Evolutionary conservation across 2,329 filamentous ascomycete genomes (phyloP).

Genomic region (Hyphodiscus sp.): DNA sequence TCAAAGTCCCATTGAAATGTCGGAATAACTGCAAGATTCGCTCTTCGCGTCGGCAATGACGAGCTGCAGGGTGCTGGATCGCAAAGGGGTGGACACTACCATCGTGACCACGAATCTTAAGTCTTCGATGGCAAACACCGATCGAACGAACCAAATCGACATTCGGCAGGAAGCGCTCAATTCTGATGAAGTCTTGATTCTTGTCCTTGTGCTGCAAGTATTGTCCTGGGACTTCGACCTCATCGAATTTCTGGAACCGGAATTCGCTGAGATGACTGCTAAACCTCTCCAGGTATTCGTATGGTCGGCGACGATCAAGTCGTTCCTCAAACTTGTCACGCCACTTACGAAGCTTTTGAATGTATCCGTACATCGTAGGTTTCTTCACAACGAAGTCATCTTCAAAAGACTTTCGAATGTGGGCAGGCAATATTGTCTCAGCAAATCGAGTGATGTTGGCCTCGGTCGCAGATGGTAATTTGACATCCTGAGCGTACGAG

Average conservation of each 20-base stretch:
- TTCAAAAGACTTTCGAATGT: conserved; percentile 95
- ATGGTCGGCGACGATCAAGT: conserved; percentile 64
- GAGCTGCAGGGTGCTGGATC: conserved; percentile 88
- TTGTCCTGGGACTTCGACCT: conserved; percentile 95
- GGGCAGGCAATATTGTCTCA: conserved; percentile 87
- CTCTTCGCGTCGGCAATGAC: conserved; percentile 90
- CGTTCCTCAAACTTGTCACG: conserved; percentile 97
- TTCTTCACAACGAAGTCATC: conserved; percentile 94
- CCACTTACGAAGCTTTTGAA: conserved; percentile 93
- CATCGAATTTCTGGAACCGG: conserved; percentile 95
- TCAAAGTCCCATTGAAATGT: conserved; percentile 88
- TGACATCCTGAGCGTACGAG: conserved; percentile 84
- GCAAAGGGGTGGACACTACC: conserved; percentile 96
- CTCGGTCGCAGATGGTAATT: conserved; percentile 83
- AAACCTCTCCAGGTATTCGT: conserved; percentile 62
- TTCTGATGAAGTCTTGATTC: conserved; percentile 96
- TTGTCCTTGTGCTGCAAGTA: conserved; percentile 97
- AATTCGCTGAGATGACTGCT: conserved; percentile 94
- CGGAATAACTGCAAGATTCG: conserved; percentile 93
- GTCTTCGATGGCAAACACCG: conserved; percentile 81
- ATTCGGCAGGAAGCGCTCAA: conserved; percentile 92
- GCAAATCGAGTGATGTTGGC: conserved; percentile 95
- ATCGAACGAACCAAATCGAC: conserved; percentile 90
- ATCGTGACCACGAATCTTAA: conserved; percentile 96
- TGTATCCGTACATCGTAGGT: conserved; percentile 97